Percentiles rank a stretch among this genome's conserved stretches.
Conservation (phyloP, 306 rosid species). For the Prunus dulcis region DNA sequence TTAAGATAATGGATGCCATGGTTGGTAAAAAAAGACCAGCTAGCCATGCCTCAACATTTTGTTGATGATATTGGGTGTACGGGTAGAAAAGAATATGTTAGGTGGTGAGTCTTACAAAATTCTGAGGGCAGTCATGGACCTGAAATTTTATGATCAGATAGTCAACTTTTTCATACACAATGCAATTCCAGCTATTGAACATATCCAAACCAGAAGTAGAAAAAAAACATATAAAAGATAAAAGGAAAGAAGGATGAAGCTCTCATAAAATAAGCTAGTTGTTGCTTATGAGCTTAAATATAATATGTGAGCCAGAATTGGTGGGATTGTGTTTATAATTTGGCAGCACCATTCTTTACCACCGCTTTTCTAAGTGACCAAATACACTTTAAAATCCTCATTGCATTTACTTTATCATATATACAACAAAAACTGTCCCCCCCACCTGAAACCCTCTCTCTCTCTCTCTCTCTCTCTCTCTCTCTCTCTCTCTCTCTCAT, state of each 20-base stretch:
- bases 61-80: background rate
- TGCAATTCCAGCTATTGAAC: background rate
- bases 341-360: slow-evolving; percentile 4
- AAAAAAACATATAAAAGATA: background rate
- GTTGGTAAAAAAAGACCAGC: background rate
- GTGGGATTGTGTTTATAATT: background rate
- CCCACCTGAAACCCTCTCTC: background rate
- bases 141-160: background rate
- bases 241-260: slow-evolving; percentile 1
- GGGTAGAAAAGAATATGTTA: background rate
- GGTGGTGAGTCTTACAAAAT: slow-evolving; percentile 8
- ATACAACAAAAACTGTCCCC: background rate
- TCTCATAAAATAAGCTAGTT: background rate
- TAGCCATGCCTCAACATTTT: background rate
- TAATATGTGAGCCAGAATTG: background rate
- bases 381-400: background rate
- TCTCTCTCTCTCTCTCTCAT: too few species aligned
- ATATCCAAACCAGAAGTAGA: background rate
- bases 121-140: background rate
- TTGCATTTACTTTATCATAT: background rate
- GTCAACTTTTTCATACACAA: background rate
- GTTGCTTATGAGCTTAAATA: background rate
- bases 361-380: background rate
- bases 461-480: too few species aligned
- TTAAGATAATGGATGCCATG: background rate